A percentile compares a stretch with the other conserved stretches of the same genome.
These are phyloP conservation scores for Neospermospora avenae DNA, from an alignment of 2,329 filamentous ascomycete species.

Conservation along the genomic window DNA sequence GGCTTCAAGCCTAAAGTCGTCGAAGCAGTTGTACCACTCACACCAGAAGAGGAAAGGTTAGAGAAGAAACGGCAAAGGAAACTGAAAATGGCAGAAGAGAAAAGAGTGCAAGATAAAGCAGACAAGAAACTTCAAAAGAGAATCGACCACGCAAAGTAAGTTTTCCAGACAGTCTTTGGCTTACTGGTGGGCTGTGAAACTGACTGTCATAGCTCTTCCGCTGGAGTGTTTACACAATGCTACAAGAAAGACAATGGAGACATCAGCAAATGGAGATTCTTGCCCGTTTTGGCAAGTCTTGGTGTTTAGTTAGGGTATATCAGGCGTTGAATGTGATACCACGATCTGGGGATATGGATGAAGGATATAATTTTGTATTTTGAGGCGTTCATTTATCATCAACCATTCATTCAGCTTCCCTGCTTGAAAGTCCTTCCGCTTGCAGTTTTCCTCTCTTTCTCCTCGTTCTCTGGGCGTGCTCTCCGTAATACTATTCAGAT, in stretches of 20 bases:
- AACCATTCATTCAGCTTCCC: slow-evolving; percentile 25
- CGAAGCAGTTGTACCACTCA: background rate
- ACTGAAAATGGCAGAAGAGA: background rate
- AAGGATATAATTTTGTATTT: background rate
- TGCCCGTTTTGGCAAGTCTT: background rate
- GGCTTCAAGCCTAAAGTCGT: background rate
- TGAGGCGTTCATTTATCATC: background rate
- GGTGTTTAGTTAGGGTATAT: too few species aligned
- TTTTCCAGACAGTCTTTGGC: background rate
- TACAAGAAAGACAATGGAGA: slow-evolving; percentile 16
- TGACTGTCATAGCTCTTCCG: background rate
- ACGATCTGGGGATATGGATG: background rate
- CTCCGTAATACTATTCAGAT: slow-evolving; percentile 76
- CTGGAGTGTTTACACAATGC: slow-evolving; percentile 12
- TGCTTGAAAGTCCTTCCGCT: slow-evolving; percentile 84
- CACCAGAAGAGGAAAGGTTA: slow-evolving; percentile 9
- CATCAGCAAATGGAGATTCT: slow-evolving; percentile 13
- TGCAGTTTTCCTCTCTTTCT: slow-evolving; percentile 97
- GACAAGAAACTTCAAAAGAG: slow-evolving; percentile 6
- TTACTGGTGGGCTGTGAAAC: background rate
- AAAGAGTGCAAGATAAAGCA: slow-evolving; percentile 12
- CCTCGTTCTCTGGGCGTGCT: slow-evolving; percentile 91
- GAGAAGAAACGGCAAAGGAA: slow-evolving; percentile 10
- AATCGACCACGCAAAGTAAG: slow-evolving; percentile 11
- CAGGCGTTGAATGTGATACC: background rate